phyloP scores from a whole-genome alignment of 441 rosid genomes.

The Cnidoscolus chayamansa region DNA sequence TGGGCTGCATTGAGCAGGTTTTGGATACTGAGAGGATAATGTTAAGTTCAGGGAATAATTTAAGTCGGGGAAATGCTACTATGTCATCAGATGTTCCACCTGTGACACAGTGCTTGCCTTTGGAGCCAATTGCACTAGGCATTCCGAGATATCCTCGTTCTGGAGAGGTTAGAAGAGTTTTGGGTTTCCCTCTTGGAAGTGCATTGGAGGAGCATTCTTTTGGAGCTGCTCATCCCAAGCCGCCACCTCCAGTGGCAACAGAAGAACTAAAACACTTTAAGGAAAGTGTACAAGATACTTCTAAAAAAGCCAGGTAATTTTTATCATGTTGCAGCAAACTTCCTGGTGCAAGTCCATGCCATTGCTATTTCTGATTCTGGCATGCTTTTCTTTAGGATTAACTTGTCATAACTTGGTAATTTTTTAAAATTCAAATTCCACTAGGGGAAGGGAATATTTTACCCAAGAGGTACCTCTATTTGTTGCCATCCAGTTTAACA shows the following conservation, averaged over 20 bases:
- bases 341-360: neutral
- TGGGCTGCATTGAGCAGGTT: conserved; percentile 22
- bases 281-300: conserved; percentile 42
- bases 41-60: conserved; percentile 55
- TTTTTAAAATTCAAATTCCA: neutral
- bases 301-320: conserved; percentile 51
- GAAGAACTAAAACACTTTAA: conserved; percentile 58
- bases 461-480: neutral
- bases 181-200: conserved; percentile 44
- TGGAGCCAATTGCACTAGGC: conserved; percentile 55
- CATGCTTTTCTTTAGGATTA: conserved; percentile 5
- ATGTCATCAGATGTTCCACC: conserved; percentile 48
- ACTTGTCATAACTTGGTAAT: neutral
- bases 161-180: conserved; percentile 48
- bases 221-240: conserved; percentile 47
- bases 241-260: conserved; percentile 37
- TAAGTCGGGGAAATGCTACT: conserved; percentile 46
- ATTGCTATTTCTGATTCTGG: neutral
- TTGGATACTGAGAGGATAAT: conserved; percentile 36
- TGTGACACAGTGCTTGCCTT: conserved; percentile 35
- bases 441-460: neutral
- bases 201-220: conserved; percentile 41
- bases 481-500: neutral
- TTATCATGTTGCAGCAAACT: neutral
- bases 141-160: conserved; percentile 36